Base-by-base conservation (phyloP, 805 yeast genomes). In the Metschnikowia lachancei region DNA sequence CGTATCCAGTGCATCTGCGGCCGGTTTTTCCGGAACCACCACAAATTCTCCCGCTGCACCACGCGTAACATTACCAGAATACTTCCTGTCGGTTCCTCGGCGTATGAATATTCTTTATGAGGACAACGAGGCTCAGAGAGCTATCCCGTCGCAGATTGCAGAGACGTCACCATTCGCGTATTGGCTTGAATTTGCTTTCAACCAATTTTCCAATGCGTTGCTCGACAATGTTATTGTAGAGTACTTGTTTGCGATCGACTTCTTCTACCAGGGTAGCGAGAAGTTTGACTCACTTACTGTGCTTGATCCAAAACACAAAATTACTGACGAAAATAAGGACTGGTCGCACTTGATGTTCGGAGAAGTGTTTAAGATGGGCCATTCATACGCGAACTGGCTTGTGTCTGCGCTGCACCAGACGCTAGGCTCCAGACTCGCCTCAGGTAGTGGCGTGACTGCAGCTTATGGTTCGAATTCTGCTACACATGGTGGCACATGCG, bases 91-190 rank as follows among this genome's bases (percentile, higher is more conserved):
- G 1, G 61, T 84, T 8, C 82, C 82, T 11, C 80, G 78, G 51
- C 67, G 97, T 50, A 64, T 77, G 16, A 77, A 78, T n/a, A 72
- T 85, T 1, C 65, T 88, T 16, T 22, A 32, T 10, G 50, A 49
- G 16, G 52, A 49, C 14, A 49, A 39, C 8, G 51, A 50, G 33
- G 91, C 85, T 0, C 47, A 50, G 6, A 45, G 49, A 18, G 54
- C 54, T n/a, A 80, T 90, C 69, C 80, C 86, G 4, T 87, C 91
- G 0, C 91, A 86, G 59, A 86, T 88, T 30, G 96, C 96, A 0
- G 96, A 90, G 62, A 77, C 83, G 13, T 83, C 82, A 44, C 81
- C 82, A 3, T 72, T 77, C 51, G 69, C 76, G 13, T 82, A 83
- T 56, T 81, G 85, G 79, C 69, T 86, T 45, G 97, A 90, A 57